These are phyloP conservation scores for Bipolaris gigantea DNA, from an alignment of 2,329 filamentous ascomycete species.

Conservation along the genomic window DNA sequence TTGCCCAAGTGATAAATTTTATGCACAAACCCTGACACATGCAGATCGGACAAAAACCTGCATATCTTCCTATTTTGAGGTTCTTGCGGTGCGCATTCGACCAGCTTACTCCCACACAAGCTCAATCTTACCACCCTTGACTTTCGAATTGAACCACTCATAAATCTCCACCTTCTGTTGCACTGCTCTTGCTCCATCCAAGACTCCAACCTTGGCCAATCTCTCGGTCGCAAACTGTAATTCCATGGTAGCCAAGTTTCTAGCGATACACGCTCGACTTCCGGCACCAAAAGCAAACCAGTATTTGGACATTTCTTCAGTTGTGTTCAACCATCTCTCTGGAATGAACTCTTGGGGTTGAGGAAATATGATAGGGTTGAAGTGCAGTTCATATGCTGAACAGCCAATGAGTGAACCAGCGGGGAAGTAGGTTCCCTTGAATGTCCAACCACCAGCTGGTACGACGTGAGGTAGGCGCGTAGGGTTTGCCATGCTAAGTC, in stretches of 20 bases:
- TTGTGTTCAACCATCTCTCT: conserved; percentile 40
- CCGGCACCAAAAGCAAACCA: conserved; percentile 40
- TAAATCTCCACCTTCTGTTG: conserved; percentile 53
- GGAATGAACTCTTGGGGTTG: conserved; percentile 24
- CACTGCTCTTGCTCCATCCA: conserved; percentile 49
- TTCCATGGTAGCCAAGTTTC: conserved; percentile 36
- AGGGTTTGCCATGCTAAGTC: conserved; percentile 49
- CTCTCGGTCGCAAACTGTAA: conserved; percentile 42
- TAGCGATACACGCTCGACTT: conserved; percentile 37
- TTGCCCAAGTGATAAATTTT: too few species aligned
- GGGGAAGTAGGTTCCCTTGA: conserved; percentile 32
- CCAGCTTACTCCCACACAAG: conserved; percentile 18
- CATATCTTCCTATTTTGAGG: too few species aligned
- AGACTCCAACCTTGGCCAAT: conserved; percentile 49
- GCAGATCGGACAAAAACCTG: too few species aligned
- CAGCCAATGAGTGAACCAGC: conserved; percentile 31
- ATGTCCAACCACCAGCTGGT: conserved; percentile 29
- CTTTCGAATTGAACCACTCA: conserved; percentile 60
- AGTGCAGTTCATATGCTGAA: conserved; percentile 34
- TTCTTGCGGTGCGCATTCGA: not conserved
- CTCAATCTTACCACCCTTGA: conserved; percentile 55
- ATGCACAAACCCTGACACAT: not conserved
- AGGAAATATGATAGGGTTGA: conserved; percentile 24
- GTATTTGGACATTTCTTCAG: conserved; percentile 37
- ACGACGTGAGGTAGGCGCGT: conserved; percentile 37